These are phyloP conservation scores for Geoglossum glabrum DNA, from an alignment of 495 filamentous ascomycete species.

Conservation along the genomic window DNA sequence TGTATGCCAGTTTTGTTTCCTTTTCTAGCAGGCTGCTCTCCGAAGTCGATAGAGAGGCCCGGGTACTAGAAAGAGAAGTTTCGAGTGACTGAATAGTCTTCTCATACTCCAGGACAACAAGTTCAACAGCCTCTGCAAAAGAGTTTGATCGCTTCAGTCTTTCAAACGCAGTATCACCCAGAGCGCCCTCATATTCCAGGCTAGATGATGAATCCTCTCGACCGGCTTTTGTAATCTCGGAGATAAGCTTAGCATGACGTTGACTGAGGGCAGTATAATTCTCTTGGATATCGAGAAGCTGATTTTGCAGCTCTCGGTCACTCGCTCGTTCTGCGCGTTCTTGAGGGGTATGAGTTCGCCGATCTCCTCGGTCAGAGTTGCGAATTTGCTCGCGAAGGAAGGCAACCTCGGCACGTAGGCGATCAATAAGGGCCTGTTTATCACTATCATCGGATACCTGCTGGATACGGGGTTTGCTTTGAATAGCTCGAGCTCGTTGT, in stretches of 20 bases:
- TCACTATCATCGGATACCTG: conserved; percentile 78
- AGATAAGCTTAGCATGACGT: conserved; percentile 85
- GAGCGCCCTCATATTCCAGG: conserved; percentile 22
- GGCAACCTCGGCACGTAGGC: conserved; percentile 79
- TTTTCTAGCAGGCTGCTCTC: conserved; percentile 80
- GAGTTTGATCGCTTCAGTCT: conserved; percentile 83
- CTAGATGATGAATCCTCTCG: conserved; percentile 23
- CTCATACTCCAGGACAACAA: conserved; percentile 92
- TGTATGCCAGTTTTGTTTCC: conserved; percentile 78
- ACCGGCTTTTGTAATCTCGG: conserved; percentile 66
- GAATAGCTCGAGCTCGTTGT: conserved; percentile 85
- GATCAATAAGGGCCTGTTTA: conserved; percentile 85
- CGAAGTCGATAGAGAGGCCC: conserved; percentile 58
- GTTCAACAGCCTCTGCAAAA: conserved; percentile 86
- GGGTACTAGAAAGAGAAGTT: conserved; percentile 74
- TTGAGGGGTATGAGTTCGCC: conserved; percentile 35
- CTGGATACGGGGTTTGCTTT: conserved; percentile 93
- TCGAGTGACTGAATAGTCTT: conserved; percentile 94
- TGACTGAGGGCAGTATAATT: conserved; percentile 81
- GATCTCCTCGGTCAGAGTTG: conserved; percentile 37
- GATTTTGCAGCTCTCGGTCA: conserved; percentile 83
- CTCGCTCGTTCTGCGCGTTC: conserved; percentile 62
- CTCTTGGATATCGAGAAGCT: conserved; percentile 80
- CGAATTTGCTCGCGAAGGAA: conserved; percentile 91
- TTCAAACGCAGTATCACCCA: conserved; percentile 68